Conservation (phyloP, 192 early-diverging fungal genomes). For the Coemansia sp. region DNA sequence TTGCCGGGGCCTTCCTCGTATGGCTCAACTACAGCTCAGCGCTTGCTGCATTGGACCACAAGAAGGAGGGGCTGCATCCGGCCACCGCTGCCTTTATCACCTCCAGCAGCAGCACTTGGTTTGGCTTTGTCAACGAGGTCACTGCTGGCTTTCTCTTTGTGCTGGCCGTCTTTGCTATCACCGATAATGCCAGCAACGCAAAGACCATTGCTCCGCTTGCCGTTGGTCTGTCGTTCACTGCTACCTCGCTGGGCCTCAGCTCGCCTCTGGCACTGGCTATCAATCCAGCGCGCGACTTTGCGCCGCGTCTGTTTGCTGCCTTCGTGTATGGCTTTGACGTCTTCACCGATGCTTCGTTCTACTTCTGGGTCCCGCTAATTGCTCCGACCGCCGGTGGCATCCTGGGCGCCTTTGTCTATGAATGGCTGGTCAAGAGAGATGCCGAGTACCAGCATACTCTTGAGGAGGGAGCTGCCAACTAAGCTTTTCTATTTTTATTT, state of each 20-base stretch:
- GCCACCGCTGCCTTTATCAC: conserved; percentile 44
- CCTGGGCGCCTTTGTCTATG: conserved; percentile 58
- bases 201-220: conserved; percentile 54
- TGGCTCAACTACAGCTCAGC: conserved; percentile 38
- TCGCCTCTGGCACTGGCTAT: conserved; percentile 59
- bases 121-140: conserved; percentile 53
- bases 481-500: not conserved
- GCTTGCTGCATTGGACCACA: conserved; percentile 31
- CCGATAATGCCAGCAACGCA: conserved; percentile 55
- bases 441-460: conserved; percentile 34
- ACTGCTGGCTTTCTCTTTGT: conserved; percentile 63
- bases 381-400: conserved; percentile 61
- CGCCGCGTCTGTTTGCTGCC: conserved; percentile 66
- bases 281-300: conserved; percentile 78
- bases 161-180: conserved; percentile 59
- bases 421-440: conserved; percentile 55
- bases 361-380: conserved; percentile 69
- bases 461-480: conserved; percentile 26
- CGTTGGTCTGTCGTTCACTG: conserved; percentile 57
- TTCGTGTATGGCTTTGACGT: conserved; percentile 62
- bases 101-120: conserved; percentile 16
- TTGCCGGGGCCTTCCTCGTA: conserved; percentile 47
- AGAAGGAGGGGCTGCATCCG: conserved; percentile 19
- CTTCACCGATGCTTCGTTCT: conserved; percentile 61
- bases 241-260: conserved; percentile 58